These are phyloP conservation scores for Colletotrichum higginsianum DNA, from an alignment of 2,329 filamentous ascomycete species.

Conservation along the genomic window DNA sequence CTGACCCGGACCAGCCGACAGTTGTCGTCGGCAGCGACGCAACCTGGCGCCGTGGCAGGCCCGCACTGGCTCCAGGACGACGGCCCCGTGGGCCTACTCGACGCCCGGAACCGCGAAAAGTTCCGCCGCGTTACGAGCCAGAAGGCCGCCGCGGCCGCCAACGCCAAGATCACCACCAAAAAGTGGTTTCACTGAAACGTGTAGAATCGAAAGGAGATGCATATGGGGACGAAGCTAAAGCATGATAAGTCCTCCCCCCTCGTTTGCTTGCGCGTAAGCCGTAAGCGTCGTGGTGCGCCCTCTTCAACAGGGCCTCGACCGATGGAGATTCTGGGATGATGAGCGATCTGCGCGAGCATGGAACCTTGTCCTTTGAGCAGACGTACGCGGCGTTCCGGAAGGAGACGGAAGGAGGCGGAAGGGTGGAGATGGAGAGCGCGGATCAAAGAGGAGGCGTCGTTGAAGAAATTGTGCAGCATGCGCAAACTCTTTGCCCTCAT, in stretches of 20 bases:
- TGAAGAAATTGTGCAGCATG: neutral
- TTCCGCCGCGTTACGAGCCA: slow-evolving; percentile 62
- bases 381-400: slow-evolving; percentile 13
- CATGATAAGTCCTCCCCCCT: neutral
- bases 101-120: slow-evolving; percentile 69
- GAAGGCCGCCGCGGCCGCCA: slow-evolving; percentile 49
- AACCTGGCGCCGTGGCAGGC: slow-evolving; percentile 43
- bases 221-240: neutral
- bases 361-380: slow-evolving; percentile 6
- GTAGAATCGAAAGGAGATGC: neutral
- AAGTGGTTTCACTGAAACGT: slow-evolving; percentile 32
- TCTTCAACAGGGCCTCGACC: neutral
- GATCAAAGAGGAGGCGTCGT: neutral
- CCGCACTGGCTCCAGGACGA: slow-evolving; percentile 64
- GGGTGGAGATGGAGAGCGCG: neutral
- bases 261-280: neutral
- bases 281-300: neutral
- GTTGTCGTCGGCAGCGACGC: slow-evolving; percentile 2
- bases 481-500: neutral
- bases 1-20: slow-evolving; percentile 49
- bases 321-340: neutral
- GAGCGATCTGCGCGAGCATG: neutral
- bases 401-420: neutral
- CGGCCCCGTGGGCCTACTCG: slow-evolving; percentile 65
- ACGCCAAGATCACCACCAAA: slow-evolving; percentile 63